phyloP scores from a whole-genome alignment of 768 basidiomycete species.

The Stropharia rugosoannulata region DNA sequence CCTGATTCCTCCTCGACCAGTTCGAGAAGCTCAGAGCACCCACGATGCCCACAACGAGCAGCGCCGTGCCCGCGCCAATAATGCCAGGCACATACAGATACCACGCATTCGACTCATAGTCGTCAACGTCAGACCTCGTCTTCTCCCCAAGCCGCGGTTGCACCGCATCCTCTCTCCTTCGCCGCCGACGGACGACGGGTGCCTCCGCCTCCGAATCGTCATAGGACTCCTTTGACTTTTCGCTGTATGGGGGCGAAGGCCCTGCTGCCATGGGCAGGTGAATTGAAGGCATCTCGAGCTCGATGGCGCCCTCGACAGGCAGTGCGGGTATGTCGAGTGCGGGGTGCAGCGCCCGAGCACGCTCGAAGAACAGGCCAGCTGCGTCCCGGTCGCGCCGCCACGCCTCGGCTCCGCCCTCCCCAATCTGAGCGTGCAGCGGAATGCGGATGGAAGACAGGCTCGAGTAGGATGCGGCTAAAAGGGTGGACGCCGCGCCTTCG shows the following conservation, averaged over 20 bases:
- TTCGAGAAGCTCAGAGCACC: constrained; percentile 75
- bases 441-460: constrained; percentile 78
- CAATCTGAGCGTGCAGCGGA: constrained; percentile 47
- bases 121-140: constrained; percentile 48
- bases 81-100: constrained; percentile 77
- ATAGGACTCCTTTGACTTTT: constrained; percentile 32
- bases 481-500: constrained; percentile 74
- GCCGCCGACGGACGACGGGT: constrained; percentile 43
- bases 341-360: constrained; percentile 59
- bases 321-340: constrained; percentile 69
- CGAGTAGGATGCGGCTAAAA: constrained; percentile 72
- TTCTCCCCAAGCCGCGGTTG: constrained; percentile 40
- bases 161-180: constrained; percentile 51
- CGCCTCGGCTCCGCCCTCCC: constrained; percentile 61
- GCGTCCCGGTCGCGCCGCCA: constrained; percentile 76
- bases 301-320: constrained; percentile 49
- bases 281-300: constrained; percentile 70
- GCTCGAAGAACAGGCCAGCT: constrained; percentile 71
- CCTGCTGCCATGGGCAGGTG: constrained; percentile 39
- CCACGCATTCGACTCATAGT: constrained; percentile 68
- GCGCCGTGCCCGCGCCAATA: constrained; percentile 81
- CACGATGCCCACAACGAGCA: constrained; percentile 76
- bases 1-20: constrained; percentile 67
- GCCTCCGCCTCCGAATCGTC: constrained; percentile 36
- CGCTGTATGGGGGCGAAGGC: constrained; percentile 27